phyloP scores from a whole-genome alignment of 129 eudicot genomes.

The Daucus carota region DH1_v3.0 NC_030389.2:37244001-37244500 shows the following conservation, averaged over 20 bases:
- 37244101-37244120: too few species aligned
- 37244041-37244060: too few species aligned
- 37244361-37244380: conserved; percentile 8
- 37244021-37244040: too few species aligned
- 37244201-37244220: neutral
- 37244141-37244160: neutral
- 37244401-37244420: neutral
- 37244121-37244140: neutral
- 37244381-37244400: conserved; percentile 7
- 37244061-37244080: neutral
- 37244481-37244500: conserved; percentile 19
- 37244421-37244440: conserved; percentile 10
- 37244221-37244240: too few species aligned
- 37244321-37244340: neutral
- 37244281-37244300: neutral
- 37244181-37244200: neutral
- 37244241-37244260: too few species aligned
- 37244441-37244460: conserved; percentile 7
- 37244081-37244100: neutral
- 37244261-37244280: neutral
- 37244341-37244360: conserved; percentile 10
- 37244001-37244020: too few species aligned
- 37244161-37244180: neutral
- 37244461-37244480: conserved; percentile 11
- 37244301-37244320: conserved; percentile 5